Percentiles rank a stretch among this genome's conserved stretches.
Conservation (phyloP, 805 yeast species). For the Nakazawaea wickerhamii region DNA sequence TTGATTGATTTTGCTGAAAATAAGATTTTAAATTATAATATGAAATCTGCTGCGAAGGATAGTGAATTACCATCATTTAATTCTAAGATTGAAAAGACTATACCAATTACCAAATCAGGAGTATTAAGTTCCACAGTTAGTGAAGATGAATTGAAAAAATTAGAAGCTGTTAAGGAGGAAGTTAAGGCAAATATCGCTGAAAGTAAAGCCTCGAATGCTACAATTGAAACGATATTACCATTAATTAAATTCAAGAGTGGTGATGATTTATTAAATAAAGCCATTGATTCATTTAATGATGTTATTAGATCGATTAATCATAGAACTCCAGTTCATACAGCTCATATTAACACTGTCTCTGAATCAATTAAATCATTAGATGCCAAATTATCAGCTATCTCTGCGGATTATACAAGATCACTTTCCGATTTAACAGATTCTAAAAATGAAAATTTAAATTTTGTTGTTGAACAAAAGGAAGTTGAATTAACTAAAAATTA, state of each 20-base stretch:
- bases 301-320: conserved; percentile 26
- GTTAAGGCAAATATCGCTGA: conserved; percentile 9
- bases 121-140: conserved; percentile 29
- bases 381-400: conserved; percentile 17
- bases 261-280: conserved; percentile 27
- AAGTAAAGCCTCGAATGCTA: conserved; percentile 14
- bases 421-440: conserved; percentile 20
- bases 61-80: conserved; percentile 23
- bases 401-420: conserved; percentile 16
- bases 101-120: conserved; percentile 35
- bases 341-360: conserved; percentile 20
- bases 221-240: conserved; percentile 23
- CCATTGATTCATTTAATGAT: conserved; percentile 30
- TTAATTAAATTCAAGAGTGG: conserved; percentile 24
- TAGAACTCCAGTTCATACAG: conserved; percentile 17
- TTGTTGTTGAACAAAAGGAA: conserved; percentile 36
- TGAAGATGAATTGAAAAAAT: conserved; percentile 16
- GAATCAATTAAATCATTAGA: conserved; percentile 18
- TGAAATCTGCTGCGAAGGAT: conserved; percentile 18
- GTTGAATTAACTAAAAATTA: conserved; percentile 53
- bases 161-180: conserved; percentile 1
- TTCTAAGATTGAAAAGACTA: conserved; percentile 33
- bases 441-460: conserved; percentile 26
- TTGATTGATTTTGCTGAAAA: conserved; percentile 46
- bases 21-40: conserved; percentile 12